Base-by-base conservation (phyloP, 1,139 yeast genomes). In the Debaryomyces sp. region DNA sequence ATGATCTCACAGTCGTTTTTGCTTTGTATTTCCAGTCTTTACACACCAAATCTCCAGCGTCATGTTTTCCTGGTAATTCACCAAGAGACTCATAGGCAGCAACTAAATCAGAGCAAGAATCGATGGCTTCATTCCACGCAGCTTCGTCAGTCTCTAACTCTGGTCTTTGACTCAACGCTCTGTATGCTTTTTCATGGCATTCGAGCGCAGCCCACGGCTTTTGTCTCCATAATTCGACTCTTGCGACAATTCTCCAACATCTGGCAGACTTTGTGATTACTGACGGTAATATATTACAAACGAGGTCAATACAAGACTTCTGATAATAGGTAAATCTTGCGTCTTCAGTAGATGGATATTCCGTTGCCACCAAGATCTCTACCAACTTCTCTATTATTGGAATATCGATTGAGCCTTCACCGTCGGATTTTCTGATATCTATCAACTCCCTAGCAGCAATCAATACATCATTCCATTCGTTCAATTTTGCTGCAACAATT, bases 1-100 rank as follows among this genome's bases (percentile, higher is more conserved):
- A 71, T 1, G 90, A 80, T 58, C 96, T 78, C 13, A 91, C 77
- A 0, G 89, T 75, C 9, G 88, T 80, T 54, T 84, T 78, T 2
- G 96, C 85, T 64, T 91, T 91, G 68, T 87, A 89, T 60, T 82
- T 87, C 98, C 98, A 92, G 62, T 91, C 96, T 58, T 85, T 82
- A 64, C 97, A 91, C 5, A 94, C 96, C 13, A 87, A 61, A 58
- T 88, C 91, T 1, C 86, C 97, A 3, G 90, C 91, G 23, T 87
- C 89, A 57, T 86, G 82, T 58, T 88, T 87, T 3, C 98, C 98
- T 17, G 91, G 92, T 58, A 82, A 68, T 49, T 88, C 96, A 10
- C 98, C 98, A 36, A 89, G 77, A 5, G 89, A 86, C 59, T 86
- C 92, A 64, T 92, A 94, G 0, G 97, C 96, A 42, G 95, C 90